A percentile compares a stretch with the other conserved stretches of the same genome.
Evolutionary conservation across 352 stramenopile species (phyloP).

Genomic region (Blastocystis sp.): DNA sequence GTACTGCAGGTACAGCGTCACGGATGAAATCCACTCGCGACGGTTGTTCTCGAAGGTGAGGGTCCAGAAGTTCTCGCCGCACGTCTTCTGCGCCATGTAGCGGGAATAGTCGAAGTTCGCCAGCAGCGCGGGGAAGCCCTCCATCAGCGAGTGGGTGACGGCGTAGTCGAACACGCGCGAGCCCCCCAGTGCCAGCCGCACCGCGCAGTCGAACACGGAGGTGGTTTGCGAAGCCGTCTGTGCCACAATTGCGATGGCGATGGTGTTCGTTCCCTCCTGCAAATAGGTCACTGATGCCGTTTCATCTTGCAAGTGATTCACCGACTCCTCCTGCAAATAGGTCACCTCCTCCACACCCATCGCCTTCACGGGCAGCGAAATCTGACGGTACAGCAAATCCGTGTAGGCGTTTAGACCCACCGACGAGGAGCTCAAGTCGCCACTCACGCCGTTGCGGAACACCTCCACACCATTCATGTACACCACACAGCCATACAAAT

Average conservation of each 20-base stretch:
- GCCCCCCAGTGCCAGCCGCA: neutral
- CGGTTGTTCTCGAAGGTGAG: neutral
- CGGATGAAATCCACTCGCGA: conserved; percentile 22
- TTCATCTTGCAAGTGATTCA: neutral
- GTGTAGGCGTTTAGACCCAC: neutral
- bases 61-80: neutral
- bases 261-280: conserved; percentile 9
- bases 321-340: neutral
- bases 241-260: conserved; percentile 35
- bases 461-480: neutral
- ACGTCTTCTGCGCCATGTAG: neutral
- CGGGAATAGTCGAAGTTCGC: neutral
- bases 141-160: neutral
- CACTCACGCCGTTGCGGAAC: neutral
- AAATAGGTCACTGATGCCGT: neutral
- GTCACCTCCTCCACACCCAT: neutral
- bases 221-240: neutral
- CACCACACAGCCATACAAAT: neutral
- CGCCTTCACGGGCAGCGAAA: neutral
- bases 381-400: neutral
- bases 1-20: neutral
- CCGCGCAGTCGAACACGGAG: neutral
- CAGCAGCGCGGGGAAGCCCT: neutral
- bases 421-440: neutral
- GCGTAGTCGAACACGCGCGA: conserved; percentile 36